These are phyloP conservation scores for Paramecium sexaurelia DNA, from an alignment of 73 alveolate species.

Conservation along the genomic window DNA sequence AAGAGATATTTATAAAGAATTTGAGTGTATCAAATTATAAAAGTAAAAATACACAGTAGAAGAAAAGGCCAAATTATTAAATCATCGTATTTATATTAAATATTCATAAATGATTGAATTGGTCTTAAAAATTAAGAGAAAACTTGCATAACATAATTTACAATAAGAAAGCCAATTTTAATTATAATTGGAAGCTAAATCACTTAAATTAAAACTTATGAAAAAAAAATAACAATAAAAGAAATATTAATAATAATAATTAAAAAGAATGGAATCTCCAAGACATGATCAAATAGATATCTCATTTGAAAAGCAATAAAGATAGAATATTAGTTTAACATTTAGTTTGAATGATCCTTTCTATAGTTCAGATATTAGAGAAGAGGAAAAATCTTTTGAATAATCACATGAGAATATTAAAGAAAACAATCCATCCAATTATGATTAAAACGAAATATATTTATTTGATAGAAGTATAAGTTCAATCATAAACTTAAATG, in stretches of 20 bases:
- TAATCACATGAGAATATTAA: not conserved
- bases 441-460: not conserved
- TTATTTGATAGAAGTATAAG: constrained; percentile 9
- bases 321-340: constrained; percentile 33
- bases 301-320: not conserved
- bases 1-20: constrained; percentile 37
- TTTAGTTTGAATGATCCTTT: not conserved
- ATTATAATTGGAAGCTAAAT: not conserved
- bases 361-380: not conserved
- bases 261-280: not conserved
- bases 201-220: constrained; percentile 9
- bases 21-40: constrained; percentile 24
- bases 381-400: not conserved
- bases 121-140: not conserved
- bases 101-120: constrained; percentile 22
- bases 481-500: not conserved
- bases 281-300: not conserved
- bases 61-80: not conserved
- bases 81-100: not conserved
- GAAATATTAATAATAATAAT: not conserved
- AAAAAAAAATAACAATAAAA: constrained; percentile 4
- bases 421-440: not conserved
- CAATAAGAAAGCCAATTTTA: not conserved
- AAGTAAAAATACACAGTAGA: not conserved
- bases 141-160: not conserved